phyloP scores from a whole-genome alignment of 2,329 filamentous ascomycete species.

The Fusarium sp. region DNA sequence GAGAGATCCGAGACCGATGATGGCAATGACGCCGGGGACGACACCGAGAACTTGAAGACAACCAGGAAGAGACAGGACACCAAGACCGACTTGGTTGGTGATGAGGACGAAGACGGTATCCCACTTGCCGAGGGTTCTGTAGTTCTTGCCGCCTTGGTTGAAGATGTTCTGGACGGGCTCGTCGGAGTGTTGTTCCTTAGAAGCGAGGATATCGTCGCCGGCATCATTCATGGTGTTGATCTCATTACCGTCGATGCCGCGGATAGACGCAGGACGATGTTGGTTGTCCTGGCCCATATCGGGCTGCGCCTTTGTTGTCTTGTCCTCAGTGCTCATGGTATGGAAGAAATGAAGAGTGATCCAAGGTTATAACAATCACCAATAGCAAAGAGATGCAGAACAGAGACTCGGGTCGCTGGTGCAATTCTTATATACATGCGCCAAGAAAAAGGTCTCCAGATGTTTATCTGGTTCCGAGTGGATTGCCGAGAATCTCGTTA shows the following conservation, averaged over 20 bases:
- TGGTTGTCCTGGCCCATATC: constrained; percentile 22
- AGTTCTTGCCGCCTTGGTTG: constrained; percentile 46
- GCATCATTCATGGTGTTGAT: constrained; percentile 26
- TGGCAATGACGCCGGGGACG: constrained; percentile 73
- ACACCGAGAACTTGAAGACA: constrained; percentile 74
- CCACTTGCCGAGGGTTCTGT: constrained; percentile 43
- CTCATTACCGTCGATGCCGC: constrained; percentile 21
- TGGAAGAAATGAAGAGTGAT: not conserved
- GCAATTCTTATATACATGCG: constrained; percentile 28
- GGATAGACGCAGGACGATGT: constrained; percentile 17
- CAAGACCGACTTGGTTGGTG: constrained; percentile 47
- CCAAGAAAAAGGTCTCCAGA: constrained; percentile 25
- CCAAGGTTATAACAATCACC: not conserved
- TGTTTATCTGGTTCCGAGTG: constrained; percentile 17
- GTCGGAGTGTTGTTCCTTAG: constrained; percentile 29
- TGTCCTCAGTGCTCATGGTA: constrained; percentile 24
- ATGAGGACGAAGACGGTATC: constrained; percentile 45
- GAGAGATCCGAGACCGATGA: constrained; percentile 71
- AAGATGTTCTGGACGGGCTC: constrained; percentile 41
- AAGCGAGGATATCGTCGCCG: constrained; percentile 14
- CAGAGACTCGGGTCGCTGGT: not conserved
- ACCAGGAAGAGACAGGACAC: constrained; percentile 73
- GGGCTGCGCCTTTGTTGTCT: constrained; percentile 21
- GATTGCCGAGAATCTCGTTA: constrained; percentile 20
- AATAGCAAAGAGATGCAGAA: not conserved